Conservation (phyloP, 1,139 yeast species). For the Sporopachydermia cereana region DNA sequence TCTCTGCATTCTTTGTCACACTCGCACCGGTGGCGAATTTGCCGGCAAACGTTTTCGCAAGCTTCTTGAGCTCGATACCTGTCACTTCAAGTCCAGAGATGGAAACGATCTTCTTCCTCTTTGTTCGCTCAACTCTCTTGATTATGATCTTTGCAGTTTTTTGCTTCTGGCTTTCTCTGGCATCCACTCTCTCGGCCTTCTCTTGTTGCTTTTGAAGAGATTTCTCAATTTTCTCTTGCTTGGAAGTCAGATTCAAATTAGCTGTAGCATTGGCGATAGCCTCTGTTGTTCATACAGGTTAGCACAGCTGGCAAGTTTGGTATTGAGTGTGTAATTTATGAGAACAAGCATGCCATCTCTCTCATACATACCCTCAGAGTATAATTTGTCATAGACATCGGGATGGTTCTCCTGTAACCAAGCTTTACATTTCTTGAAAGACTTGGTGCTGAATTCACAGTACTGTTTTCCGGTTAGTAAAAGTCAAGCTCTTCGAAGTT, state of each 20-base stretch:
- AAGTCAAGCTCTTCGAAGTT: not conserved
- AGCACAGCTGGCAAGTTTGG: too few relatives aligned
- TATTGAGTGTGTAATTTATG: not conserved
- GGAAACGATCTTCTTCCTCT: conserved; percentile 79
- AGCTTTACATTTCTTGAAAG: conserved; percentile 68
- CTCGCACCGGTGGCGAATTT: conserved; percentile 96
- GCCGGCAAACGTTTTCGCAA: conserved; percentile 85
- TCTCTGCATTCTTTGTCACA: conserved; percentile 85
- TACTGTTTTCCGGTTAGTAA: conserved; percentile 24
- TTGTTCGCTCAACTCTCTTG: conserved; percentile 83
- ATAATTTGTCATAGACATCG: conserved; percentile 46
- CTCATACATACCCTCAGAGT: conserved; percentile 38
- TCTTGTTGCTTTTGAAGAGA: conserved; percentile 79
- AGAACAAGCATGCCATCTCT: not conserved
- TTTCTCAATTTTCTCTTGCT: conserved; percentile 70
- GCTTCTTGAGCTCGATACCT: conserved; percentile 69
- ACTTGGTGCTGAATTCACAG: conserved; percentile 77
- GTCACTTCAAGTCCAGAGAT: conserved; percentile 78
- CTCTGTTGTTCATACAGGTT: conserved; percentile 12
- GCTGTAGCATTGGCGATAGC: conserved; percentile 38
- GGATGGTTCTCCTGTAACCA: conserved; percentile 60
- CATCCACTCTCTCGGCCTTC: conserved; percentile 81
- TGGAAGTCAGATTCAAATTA: conserved; percentile 48
- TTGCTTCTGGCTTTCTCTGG: conserved; percentile 71
- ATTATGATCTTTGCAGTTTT: conserved; percentile 69